Evolutionary conservation across 129 eudicot species (phyloP).

Genomic region (sunflower (Helianthus annuus)): HanXRQr2.0-SUNRISE NC_035435.2:148936468-148936967

Average conservation of each 20-base stretch:
- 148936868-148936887: slow-evolving; percentile 35
- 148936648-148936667: slow-evolving; percentile 2
- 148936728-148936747: slow-evolving; percentile 36
- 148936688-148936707: background rate
- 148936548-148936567: slow-evolving; percentile 17
- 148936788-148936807: slow-evolving; percentile 31
- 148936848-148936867: slow-evolving; percentile 69
- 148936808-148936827: slow-evolving; percentile 49
- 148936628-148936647: slow-evolving; percentile 29
- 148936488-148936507: background rate
- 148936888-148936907: slow-evolving; percentile 1
- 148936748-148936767: slow-evolving; percentile 31
- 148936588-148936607: slow-evolving; percentile 43
- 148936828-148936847: slow-evolving; percentile 64
- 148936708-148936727: slow-evolving; percentile 8
- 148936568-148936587: slow-evolving; percentile 19
- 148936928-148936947: slow-evolving; percentile 64
- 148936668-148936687: background rate
- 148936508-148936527: no score
- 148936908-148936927: slow-evolving; percentile 52
- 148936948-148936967: slow-evolving; percentile 61
- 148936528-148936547: no score
- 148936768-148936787: slow-evolving; percentile 20
- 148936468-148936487: slow-evolving; percentile 1
- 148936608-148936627: slow-evolving; percentile 27